Conservation (phyloP, 306 rosid genomes). For the Senna tora region DNA sequence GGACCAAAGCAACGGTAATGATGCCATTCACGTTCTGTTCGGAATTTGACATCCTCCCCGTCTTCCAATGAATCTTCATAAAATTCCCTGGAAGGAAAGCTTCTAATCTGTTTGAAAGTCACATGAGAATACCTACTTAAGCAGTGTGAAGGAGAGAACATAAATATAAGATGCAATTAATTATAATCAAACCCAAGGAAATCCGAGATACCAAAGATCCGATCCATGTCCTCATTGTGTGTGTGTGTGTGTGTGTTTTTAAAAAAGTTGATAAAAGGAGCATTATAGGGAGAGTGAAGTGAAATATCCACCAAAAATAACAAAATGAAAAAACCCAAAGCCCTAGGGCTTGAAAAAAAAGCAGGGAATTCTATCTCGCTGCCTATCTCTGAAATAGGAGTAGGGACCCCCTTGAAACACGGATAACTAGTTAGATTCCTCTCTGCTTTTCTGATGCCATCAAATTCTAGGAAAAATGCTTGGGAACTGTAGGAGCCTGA, state of each 20-base stretch:
- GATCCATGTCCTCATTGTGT: background rate
- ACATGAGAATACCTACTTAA: slow-evolving; percentile 14
- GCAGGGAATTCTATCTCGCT: slow-evolving; percentile 3
- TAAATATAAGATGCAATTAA: slow-evolving; percentile 11
- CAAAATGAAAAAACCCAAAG: background rate
- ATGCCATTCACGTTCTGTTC: slow-evolving; percentile 80
- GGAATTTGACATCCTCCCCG: slow-evolving; percentile 58
- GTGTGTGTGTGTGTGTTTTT: background rate
- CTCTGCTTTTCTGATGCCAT: slow-evolving; percentile 1
- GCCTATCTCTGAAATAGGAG: background rate
- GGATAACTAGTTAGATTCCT: slow-evolving; percentile 5
- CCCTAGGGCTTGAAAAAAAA: background rate
- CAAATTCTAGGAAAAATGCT: slow-evolving; percentile 23
- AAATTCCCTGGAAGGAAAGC: slow-evolving; percentile 90
- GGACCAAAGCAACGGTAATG: slow-evolving; percentile 83
- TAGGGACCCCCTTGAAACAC: background rate
- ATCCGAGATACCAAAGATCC: slow-evolving; percentile 7
- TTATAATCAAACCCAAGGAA: slow-evolving; percentile 12
- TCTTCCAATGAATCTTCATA: slow-evolving; percentile 79
- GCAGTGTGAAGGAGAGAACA: slow-evolving; percentile 16
- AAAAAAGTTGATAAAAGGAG: background rate
- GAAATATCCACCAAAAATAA: background rate
- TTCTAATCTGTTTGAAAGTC: slow-evolving; percentile 66
- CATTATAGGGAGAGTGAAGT: too few relatives aligned
- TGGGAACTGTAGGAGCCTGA: background rate